A percentile compares a stretch with the other conserved stretches of the same genome.
Conservation (phyloP, 768 basidiomycete species). For the Tulasnella sp. region DNA sequence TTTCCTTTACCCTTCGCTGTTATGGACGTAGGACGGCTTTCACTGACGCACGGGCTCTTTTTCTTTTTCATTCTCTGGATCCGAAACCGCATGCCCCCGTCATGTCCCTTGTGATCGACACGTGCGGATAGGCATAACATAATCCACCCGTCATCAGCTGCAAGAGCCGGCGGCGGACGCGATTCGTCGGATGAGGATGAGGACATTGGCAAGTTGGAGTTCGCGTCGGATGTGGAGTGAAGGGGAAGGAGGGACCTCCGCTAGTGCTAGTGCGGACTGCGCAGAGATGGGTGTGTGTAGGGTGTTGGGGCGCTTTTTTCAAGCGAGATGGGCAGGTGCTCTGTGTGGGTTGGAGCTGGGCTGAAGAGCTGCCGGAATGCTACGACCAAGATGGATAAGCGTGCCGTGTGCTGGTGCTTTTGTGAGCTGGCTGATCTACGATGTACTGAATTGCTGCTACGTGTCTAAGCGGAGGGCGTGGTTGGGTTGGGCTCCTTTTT, state of each 20-base stretch:
- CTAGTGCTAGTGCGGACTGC: neutral
- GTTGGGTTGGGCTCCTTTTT: neutral
- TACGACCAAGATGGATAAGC: neutral
- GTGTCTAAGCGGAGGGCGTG: neutral
- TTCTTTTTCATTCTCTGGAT: neutral
- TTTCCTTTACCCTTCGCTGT: neutral
- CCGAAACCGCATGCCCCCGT: no score
- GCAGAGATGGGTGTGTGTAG: neutral
- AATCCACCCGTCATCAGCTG: neutral
- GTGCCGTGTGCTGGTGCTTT: neutral
- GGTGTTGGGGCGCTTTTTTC: neutral
- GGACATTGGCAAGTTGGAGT: constrained; percentile 2
- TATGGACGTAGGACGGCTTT: neutral
- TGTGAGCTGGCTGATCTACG: neutral
- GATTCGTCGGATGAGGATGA: neutral
- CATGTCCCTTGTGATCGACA: no score
- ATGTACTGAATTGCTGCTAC: neutral
- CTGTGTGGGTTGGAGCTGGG: neutral
- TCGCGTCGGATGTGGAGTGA: constrained; percentile 10
- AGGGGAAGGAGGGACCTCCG: neutral
- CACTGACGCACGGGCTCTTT: neutral
- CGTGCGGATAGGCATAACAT: neutral
- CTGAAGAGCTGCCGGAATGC: neutral
- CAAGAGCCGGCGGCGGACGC: neutral
- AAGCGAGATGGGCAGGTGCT: no score